Percentiles rank a stretch among this genome's conserved stretches.
Evolutionary conservation across 306 rosid genomes (phyloP).

Genomic region (Begonia loranthoides): DNA sequence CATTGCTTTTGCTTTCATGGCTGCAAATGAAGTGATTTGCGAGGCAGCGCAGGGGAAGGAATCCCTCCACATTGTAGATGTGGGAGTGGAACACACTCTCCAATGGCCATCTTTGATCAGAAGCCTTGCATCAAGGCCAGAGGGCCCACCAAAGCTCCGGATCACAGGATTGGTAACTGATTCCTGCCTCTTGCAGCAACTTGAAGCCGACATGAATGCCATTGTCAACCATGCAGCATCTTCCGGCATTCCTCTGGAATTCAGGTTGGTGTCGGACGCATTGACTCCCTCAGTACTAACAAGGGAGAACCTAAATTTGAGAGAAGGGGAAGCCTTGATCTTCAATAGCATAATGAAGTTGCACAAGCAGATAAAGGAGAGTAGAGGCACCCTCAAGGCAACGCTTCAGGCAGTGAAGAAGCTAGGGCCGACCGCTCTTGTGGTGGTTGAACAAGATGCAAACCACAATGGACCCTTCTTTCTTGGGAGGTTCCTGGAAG

Average conservation of each 20-base stretch:
- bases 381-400: slow-evolving; percentile 50
- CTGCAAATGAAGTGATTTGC: slow-evolving; percentile 63
- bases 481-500: slow-evolving; percentile 64
- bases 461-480: slow-evolving; percentile 80
- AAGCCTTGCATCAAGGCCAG: slow-evolving; percentile 45
- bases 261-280: slow-evolving; percentile 25
- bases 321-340: slow-evolving; percentile 52
- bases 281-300: slow-evolving; percentile 36
- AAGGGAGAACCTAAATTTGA: slow-evolving; percentile 41
- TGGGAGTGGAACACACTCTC: slow-evolving; percentile 56
- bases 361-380: slow-evolving; percentile 56
- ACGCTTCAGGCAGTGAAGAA: slow-evolving; percentile 58
- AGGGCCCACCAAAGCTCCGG: slow-evolving; percentile 47
- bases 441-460: slow-evolving; percentile 69
- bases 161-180: slow-evolving; percentile 34
- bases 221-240: slow-evolving; percentile 52
- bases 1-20: slow-evolving; percentile 60
- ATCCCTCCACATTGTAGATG: slow-evolving; percentile 49
- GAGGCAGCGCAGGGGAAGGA: slow-evolving; percentile 47
- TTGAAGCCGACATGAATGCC: slow-evolving; percentile 27
- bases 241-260: slow-evolving; percentile 35
- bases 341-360: slow-evolving; percentile 43
- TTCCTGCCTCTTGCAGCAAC: slow-evolving; percentile 14
- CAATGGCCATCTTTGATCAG: slow-evolving; percentile 77
- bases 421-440: slow-evolving; percentile 34